Percentiles rank a stretch among this genome's conserved stretches.
Evolutionary conservation across 2,329 filamentous ascomycete species (phyloP).

Genomic region (Pseudogymnoascus sp.): DNA sequence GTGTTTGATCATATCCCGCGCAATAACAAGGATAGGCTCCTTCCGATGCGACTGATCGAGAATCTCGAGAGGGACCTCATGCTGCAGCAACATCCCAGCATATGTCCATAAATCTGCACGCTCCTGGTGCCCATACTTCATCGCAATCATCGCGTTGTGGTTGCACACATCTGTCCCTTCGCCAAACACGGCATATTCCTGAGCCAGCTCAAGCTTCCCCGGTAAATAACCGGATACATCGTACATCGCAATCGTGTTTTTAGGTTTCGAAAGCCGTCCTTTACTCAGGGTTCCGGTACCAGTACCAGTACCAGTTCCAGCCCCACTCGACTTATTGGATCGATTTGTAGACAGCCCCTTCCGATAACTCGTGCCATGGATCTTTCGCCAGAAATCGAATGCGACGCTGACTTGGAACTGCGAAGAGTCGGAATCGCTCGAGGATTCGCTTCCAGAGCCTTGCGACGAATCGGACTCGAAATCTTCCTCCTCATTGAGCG

Average conservation of each 20-base stretch:
- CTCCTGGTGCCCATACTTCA: slow-evolving; percentile 62
- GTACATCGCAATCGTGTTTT: slow-evolving; percentile 68
- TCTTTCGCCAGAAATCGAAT: slow-evolving; percentile 23
- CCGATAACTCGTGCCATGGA: slow-evolving; percentile 19
- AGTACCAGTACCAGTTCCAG: slow-evolving; percentile 49
- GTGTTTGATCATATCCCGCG: slow-evolving; percentile 49
- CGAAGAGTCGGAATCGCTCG: slow-evolving; percentile 29
- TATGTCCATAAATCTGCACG: slow-evolving; percentile 80
- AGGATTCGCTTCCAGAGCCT: slow-evolving; percentile 25
- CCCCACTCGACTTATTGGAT: slow-evolving; percentile 29
- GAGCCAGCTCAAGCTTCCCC: slow-evolving; percentile 68
- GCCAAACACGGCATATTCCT: slow-evolving; percentile 77
- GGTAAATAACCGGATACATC: slow-evolving; percentile 66
- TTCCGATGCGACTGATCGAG: slow-evolving; percentile 46
- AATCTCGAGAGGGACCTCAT: slow-evolving; percentile 65
- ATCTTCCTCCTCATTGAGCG: slow-evolving; percentile 26
- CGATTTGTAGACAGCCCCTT: slow-evolving; percentile 26
- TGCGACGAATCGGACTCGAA: slow-evolving; percentile 31
- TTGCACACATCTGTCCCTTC: slow-evolving; percentile 73
- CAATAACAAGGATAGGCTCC: slow-evolving; percentile 56
- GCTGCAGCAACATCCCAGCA: slow-evolving; percentile 67
- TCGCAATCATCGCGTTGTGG: slow-evolving; percentile 74
- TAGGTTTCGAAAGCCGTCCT: slow-evolving; percentile 34
- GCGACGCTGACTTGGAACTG: slow-evolving; percentile 22
- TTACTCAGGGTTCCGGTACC: slow-evolving; percentile 29